Conservation (phyloP, 2,329 filamentous ascomycete genomes). For the Canariomyces notabilis region DNA sequence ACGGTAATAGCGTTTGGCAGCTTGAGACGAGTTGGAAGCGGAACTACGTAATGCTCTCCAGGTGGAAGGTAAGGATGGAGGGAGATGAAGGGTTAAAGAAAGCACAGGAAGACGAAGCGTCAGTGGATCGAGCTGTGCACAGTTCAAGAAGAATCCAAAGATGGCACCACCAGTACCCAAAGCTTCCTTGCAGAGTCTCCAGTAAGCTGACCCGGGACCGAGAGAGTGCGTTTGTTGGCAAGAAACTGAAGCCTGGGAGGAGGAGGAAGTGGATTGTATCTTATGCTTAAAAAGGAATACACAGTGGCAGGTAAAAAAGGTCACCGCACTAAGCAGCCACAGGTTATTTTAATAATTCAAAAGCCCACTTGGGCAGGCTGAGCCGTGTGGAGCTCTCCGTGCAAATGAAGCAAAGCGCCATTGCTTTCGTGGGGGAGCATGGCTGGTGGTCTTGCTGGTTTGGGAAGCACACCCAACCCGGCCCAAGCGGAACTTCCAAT, state of each 20-base stretch:
- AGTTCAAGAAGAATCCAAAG: too few species aligned
- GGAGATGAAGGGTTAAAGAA: neutral
- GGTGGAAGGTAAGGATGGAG: neutral
- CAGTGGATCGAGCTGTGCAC: too few species aligned
- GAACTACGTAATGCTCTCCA: slow-evolving; percentile 17
- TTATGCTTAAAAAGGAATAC: slow-evolving; percentile 17
- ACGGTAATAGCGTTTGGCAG: slow-evolving; percentile 21
- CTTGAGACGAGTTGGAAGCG: slow-evolving; percentile 14
- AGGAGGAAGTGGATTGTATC: slow-evolving; percentile 4
- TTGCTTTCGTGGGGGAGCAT: neutral
- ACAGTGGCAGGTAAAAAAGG: slow-evolving; percentile 17
- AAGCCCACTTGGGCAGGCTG: slow-evolving; percentile 14
- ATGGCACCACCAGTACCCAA: slow-evolving; percentile 17
- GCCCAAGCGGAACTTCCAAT: neutral
- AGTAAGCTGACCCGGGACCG: slow-evolving; percentile 15
- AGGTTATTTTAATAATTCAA: slow-evolving; percentile 16
- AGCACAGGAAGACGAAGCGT: slow-evolving; percentile 9
- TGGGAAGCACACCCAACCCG: neutral
- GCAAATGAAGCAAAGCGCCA: slow-evolving; percentile 1
- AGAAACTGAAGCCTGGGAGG: neutral
- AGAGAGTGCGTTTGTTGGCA: slow-evolving; percentile 8
- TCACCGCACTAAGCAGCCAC: slow-evolving; percentile 15
- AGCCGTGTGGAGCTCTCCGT: slow-evolving; percentile 8
- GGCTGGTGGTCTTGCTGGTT: neutral
- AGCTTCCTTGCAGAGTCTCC: slow-evolving; percentile 10